These are phyloP conservation scores for Pyricularia pennisetigena DNA, from an alignment of 2,329 filamentous ascomycete species.

Conservation along the genomic window DNA sequence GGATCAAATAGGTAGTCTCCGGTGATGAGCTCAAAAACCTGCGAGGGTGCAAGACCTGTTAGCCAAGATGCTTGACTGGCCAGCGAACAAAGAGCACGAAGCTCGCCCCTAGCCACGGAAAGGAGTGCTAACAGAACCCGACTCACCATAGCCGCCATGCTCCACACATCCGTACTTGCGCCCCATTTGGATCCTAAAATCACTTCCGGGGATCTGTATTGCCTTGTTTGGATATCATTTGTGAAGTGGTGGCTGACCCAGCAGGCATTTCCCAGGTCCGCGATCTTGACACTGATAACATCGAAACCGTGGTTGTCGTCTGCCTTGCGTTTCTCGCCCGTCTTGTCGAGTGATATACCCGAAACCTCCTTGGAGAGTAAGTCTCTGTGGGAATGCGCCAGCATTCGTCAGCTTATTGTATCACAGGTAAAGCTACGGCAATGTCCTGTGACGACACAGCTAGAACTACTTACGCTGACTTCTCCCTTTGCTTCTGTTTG, in stretches of 20 bases:
- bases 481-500: slow-evolving; percentile 76
- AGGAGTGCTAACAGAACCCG: neutral
- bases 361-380: slow-evolving; percentile 88
- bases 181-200: slow-evolving; percentile 97
- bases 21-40: slow-evolving; percentile 97
- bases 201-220: slow-evolving; percentile 95
- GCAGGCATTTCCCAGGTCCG: slow-evolving; percentile 94
- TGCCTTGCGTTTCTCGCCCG: slow-evolving; percentile 51
- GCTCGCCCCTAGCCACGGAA: neutral
- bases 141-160: slow-evolving; percentile 94
- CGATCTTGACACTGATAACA: slow-evolving; percentile 97
- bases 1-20: slow-evolving; percentile 98
- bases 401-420: neutral
- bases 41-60: slow-evolving; percentile 5
- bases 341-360: slow-evolving; percentile 83
- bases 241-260: slow-evolving; percentile 99
- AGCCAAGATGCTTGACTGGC: neutral
- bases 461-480: slow-evolving; percentile 67
- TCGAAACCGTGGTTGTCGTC: slow-evolving; percentile 51
- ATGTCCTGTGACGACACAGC: neutral
- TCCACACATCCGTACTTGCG: slow-evolving; percentile 98
- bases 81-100: neutral
- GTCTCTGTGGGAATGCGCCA: slow-evolving; percentile 46
- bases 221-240: slow-evolving; percentile 96
- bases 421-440: neutral